Base-by-base conservation (phyloP, 2,329 filamentous ascomycete species). In the Colletotrichum simmondsii region DNA sequence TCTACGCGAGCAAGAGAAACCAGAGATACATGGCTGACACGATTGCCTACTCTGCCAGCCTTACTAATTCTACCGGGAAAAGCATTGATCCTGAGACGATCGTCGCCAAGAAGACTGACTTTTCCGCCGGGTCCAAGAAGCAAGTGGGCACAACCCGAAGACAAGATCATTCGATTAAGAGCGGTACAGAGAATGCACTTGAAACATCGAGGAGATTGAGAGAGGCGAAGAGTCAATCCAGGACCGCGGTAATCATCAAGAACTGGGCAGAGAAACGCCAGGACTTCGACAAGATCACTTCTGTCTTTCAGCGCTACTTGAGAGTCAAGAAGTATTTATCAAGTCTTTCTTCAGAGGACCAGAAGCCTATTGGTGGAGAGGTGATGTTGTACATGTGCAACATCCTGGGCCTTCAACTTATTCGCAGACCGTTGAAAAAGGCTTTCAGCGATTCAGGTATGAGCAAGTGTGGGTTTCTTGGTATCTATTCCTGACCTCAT, bases 1-100 rank as follows among this genome's bases (percentile, higher is more conserved):
- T 77, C 59, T 80, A 72, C 30, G 80, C 85, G 7, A 81, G 80
- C 65, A 86, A 83, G 74, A 83, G 83, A 65, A 91, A 92, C 57
- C 92, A 95, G 76, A 85, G 84, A 64, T 91, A 90, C 77, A 92
- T 93, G 88, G 87, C 88, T 1, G 91, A 93, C 71, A 93, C 93
- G 81, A 86, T 87, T 32, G 85, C 87, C 1, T 95, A 95, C 78
- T 91, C 93, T 2, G 91, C 91, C 14, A 94, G 92, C 80, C 84
- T 95, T 59, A 93, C 91, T 0, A 92, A 91, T 69, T 85, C 90
- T 0, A 84, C 87, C 2, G 92, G 92, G 3, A 93, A 91, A 75
- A 84, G 83, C 2, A 85, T 94, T 5, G 86, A 92, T 28, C 91
- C 91, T 0, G 91, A 94, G 78, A 89, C 85, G 4, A 88, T 94